Evolutionary conservation across 306 rosid genomes (phyloP), one percentile per base, ranked within the genome.

Genomic region (Ormosia emarginata): DNA sequence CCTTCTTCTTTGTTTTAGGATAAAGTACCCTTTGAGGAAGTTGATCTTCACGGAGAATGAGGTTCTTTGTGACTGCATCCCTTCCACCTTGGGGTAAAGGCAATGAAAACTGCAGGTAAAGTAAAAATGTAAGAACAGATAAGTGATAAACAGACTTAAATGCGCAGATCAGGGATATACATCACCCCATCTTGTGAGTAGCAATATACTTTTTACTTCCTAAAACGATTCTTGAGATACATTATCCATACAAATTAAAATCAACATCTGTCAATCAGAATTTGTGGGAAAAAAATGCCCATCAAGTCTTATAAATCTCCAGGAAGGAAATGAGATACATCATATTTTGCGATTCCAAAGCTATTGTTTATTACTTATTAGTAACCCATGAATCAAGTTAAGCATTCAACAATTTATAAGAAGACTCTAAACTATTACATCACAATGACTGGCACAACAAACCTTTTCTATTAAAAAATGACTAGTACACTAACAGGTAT

Each of bases 31-130:
- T 91, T 5, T 92, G 96, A 57, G 98, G 98, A 63, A 96, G 92
- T 88, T 96, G 99, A 89, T 96, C 99, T 86, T 96, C 99, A 34
- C 99, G 97, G 78, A 96, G 89, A 81, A 96, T 86, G 55, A 87
- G 88, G 79, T 93, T 93, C 86, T 93, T 93, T 61, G 98, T 79
- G 29, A 93, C 85, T 49, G 97, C 97, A 47, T 91, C 90, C 79
- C 99, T 88, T 83, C 99, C 98, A 41, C 99, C 97, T 79, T 87
- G 90, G 53, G 99, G 98, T 58, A 88, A 77, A 81, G 98, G 99
- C 73, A 96, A 85, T 24, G 99, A 93, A 80, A 90, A 93, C 97
- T 95, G 87, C 85, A 89, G 32, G 79, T 4, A 77, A 62, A 57
- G 80, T 80, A 83, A 82, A 76, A 37, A 72, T 10, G 10, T 9